Evolutionary conservation across 2,329 filamentous ascomycete genomes (phyloP).

Genomic region (Cadophora malorum): DNA sequence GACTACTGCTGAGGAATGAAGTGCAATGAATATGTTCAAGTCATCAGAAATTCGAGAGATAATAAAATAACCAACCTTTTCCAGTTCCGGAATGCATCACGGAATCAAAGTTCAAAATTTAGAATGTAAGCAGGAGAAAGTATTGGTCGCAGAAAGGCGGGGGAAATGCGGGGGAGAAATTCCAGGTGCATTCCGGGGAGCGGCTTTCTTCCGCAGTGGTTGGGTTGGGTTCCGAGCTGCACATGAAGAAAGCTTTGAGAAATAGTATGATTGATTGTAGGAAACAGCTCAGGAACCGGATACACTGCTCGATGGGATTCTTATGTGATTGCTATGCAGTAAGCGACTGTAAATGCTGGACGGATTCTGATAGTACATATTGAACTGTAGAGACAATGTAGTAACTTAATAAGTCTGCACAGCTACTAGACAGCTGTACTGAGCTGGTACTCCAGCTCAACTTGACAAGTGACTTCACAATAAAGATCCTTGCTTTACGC

Average conservation of each 20-base stretch:
- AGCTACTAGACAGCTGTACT: background rate
- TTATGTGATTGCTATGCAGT: too few species aligned
- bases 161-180: background rate
- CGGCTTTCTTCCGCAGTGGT: background rate
- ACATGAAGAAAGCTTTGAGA: background rate
- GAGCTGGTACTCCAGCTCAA: background rate
- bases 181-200: background rate
- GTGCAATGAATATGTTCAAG: background rate
- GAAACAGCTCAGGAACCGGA: background rate
- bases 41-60: constrained; percentile 2
- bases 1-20: background rate
- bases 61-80: background rate
- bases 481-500: constrained; percentile 18
- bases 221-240: background rate
- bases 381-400: background rate
- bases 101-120: background rate
- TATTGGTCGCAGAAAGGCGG: constrained; percentile 1
- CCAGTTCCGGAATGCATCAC: background rate
- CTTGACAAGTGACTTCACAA: background rate
- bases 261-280: background rate
- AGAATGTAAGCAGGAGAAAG: background rate
- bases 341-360: too few species aligned
- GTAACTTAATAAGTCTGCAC: background rate
- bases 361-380: too few species aligned
- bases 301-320: too few species aligned